These are phyloP conservation scores for Canavalia ensiformis DNA, from an alignment of 306 rosid genomes.

Conservation along the genomic window DNA sequence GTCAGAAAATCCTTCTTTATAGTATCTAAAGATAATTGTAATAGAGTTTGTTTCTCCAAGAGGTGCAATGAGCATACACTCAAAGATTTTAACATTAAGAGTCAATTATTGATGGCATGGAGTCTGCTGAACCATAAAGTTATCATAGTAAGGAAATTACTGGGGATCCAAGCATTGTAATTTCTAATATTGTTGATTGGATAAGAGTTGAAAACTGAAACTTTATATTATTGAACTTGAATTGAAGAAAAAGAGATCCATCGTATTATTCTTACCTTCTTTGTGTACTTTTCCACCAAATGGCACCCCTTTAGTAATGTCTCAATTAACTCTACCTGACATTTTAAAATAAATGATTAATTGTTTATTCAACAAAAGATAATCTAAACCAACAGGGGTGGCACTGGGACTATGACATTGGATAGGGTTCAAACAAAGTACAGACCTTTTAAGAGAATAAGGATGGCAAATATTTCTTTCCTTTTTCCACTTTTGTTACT, in stretches of 20 bases:
- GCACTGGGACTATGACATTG: neutral
- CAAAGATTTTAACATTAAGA: neutral
- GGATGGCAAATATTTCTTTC: constrained; percentile 17
- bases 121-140: constrained; percentile 25
- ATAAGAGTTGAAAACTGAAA: neutral
- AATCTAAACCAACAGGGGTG: constrained; percentile 16
- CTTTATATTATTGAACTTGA: neutral
- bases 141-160: constrained; percentile 34
- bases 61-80: constrained; percentile 9
- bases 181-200: constrained; percentile 3
- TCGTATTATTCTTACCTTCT: constrained; percentile 62
- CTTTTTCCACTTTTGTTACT: neutral
- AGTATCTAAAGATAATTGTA: constrained; percentile 16
- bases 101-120: constrained; percentile 18
- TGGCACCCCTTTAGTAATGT: constrained; percentile 77
- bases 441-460: neutral
- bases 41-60: constrained; percentile 30
- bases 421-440: neutral
- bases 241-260: neutral
- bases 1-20: neutral
- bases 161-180: neutral
- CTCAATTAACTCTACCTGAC: constrained; percentile 78
- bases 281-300: constrained; percentile 61
- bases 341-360: constrained; percentile 48
- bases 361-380: constrained; percentile 5